Evolutionary conservation across 768 basidiomycete genomes (phyloP).

Genomic region (Stropharia rugosoannulata): DNA sequence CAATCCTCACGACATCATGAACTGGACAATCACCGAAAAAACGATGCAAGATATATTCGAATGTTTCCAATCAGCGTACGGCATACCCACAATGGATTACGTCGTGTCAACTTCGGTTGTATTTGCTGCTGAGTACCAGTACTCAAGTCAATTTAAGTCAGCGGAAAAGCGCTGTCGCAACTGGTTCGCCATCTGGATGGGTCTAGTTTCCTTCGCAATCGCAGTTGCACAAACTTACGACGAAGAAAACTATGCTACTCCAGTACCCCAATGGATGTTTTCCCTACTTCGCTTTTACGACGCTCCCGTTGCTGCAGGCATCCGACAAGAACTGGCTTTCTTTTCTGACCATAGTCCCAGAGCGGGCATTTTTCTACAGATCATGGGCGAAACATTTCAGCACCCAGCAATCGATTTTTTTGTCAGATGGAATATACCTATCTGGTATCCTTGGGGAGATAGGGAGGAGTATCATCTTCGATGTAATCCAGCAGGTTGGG

Average conservation of each 20-base stretch:
- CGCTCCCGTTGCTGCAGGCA: not conserved
- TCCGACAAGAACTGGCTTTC: not conserved
- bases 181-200: not conserved
- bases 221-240: not conserved
- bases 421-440: slow-evolving; percentile 1
- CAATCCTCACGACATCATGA: not conserved
- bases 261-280: not conserved
- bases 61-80: not conserved
- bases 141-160: not conserved
- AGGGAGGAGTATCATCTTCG: not conserved
- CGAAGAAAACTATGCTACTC: not conserved
- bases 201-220: not conserved
- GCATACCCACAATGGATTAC: not conserved
- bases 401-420: slow-evolving; percentile 2
- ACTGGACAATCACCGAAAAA: not conserved
- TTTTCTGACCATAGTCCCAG: not conserved
- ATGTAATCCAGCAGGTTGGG: not conserved
- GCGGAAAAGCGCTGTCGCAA: not conserved
- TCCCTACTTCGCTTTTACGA: not conserved
- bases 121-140: not conserved
- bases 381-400: not conserved
- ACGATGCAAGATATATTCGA: not conserved
- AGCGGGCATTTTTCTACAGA: not conserved
- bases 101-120: not conserved
- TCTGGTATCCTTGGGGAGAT: slow-evolving; percentile 11